Percentiles rank a stretch among this genome's conserved stretches.
phyloP scores from a whole-genome alignment of 1,284 basidiomycete genomes.

The Athelia sp. region DNA sequence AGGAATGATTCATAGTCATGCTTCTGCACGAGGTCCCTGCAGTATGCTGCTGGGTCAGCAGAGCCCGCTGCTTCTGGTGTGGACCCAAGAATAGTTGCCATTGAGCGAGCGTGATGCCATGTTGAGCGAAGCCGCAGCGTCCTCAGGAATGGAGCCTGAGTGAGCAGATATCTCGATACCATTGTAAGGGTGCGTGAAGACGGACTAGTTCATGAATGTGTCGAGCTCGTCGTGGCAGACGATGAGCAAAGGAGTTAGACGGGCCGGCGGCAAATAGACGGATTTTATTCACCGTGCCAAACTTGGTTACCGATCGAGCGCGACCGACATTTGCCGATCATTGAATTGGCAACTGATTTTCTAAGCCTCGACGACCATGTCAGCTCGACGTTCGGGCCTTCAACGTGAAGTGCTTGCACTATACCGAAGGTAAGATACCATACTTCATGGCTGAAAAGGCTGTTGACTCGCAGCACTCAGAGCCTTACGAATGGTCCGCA shows the following conservation, averaged over 20 bases:
- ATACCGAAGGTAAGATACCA: constrained; percentile 58
- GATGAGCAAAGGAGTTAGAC: neutral
- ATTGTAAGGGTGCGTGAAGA: no score
- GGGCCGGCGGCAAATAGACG: neutral
- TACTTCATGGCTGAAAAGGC: neutral
- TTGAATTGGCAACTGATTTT: neutral
- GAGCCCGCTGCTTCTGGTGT: constrained; percentile 16
- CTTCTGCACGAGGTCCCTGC: constrained; percentile 62
- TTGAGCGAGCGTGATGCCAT: neutral
- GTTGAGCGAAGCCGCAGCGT: neutral
- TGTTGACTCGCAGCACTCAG: constrained; percentile 28
- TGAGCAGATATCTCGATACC: neutral
- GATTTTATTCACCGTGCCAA: neutral
- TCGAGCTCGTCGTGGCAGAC: neutral
- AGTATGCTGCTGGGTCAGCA: constrained; percentile 52
- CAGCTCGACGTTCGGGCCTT: constrained; percentile 43
- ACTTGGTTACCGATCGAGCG: neutral
- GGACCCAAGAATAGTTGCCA: constrained; percentile 10
- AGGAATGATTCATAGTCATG: constrained; percentile 83
- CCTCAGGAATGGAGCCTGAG: neutral
- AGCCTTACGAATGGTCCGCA: constrained; percentile 65
- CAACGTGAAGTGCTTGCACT: constrained; percentile 67
- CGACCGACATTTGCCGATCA: neutral
- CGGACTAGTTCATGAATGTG: neutral
- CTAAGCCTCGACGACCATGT: neutral